phyloP scores from a whole-genome alignment of 2,329 filamentous ascomycete species.

The Venturia aucupariae region DNA sequence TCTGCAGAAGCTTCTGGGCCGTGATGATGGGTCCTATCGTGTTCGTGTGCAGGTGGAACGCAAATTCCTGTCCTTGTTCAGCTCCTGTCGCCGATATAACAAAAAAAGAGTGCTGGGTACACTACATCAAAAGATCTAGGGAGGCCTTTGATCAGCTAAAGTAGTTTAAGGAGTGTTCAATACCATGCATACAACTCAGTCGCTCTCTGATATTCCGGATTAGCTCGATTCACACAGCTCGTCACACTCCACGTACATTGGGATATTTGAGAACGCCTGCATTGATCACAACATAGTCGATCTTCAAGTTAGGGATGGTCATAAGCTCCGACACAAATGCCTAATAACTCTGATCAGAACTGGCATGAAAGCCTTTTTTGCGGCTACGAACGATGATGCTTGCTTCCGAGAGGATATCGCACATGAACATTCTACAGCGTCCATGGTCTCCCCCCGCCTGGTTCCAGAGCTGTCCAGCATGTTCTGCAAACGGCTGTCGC shows the following conservation, averaged over 20 bases:
- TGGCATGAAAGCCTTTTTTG: constrained; percentile 18
- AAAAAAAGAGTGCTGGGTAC: not conserved
- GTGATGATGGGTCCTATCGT: constrained; percentile 50
- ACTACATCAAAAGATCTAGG: constrained; percentile 13
- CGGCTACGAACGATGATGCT: constrained; percentile 39
- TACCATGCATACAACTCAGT: constrained; percentile 41
- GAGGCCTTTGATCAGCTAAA: not conserved
- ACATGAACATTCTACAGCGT: constrained; percentile 39
- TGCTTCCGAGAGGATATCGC: constrained; percentile 44
- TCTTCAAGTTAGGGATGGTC: constrained; percentile 32
- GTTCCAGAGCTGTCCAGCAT: constrained; percentile 26
- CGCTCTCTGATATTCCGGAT: constrained; percentile 34
- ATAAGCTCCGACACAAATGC: constrained; percentile 35
- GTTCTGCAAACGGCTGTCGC: constrained; percentile 20
- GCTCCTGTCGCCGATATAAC: not conserved
- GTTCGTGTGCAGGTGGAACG: constrained; percentile 48
- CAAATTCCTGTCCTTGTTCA: constrained; percentile 45
- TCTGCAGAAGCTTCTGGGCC: constrained; percentile 43
- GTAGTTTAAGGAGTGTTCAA: not conserved
- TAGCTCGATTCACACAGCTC: constrained; percentile 17
- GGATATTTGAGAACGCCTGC: constrained; percentile 48
- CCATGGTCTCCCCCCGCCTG: constrained; percentile 36
- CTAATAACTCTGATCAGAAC: constrained; percentile 21
- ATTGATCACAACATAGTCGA: constrained; percentile 49
- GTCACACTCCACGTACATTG: constrained; percentile 35